Base-by-base conservation (phyloP, 2,329 filamentous ascomycete species). In the Chrysosphaeria jannelii region DNA sequence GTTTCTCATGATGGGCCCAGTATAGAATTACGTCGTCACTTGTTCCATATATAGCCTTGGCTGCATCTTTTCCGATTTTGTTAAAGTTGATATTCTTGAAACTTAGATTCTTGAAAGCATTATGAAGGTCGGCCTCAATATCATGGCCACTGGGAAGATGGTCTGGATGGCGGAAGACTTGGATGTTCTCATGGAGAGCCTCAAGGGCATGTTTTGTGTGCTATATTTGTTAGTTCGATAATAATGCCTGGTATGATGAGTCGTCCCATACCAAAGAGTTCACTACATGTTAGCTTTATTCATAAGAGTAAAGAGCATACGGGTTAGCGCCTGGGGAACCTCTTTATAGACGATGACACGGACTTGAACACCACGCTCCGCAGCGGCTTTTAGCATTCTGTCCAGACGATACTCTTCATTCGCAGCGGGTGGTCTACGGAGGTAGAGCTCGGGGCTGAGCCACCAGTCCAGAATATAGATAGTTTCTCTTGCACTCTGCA, bases 321-420 rank as follows among this genome's bases (percentile, higher is more conserved):
- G 51, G 19, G 71, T 78, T 36, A 88, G 46, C 19, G 75, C 71
- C 36, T 75, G 68, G 4, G 70, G 62, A 6, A 81, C 72, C 45
- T 91, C 79, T 45, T 89, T 90, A 48, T 90, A 90, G 8, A 90
- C 74, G 25, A 90, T 78, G 24, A 89, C 54, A 34, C 79, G 69
- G 34, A 90, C 53, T 34, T 69, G 62, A 21, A 90, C 78, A 20
- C 78, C 79, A 20, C 78, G 61, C 43, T 81, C 57, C 13, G 79
- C 76, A 6, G 76, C 78, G 25, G 66, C 66, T 35, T 70, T 57
- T 22, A 90, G 57, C 64, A 89, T 66, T 23, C 64, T 59, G 43
- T 90, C 78, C 19, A 90, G 48, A 5, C 78, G 65, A 39, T 88
- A 90, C 34, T 69, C 53, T 40, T 88, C 67, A 43, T 88, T 78